Percentiles rank a stretch among this genome's conserved stretches.
These are phyloP conservation scores for Verbascum thapsus DNA, from an alignment of 257 asterid genomes.

Conservation along the genomic window DNA sequence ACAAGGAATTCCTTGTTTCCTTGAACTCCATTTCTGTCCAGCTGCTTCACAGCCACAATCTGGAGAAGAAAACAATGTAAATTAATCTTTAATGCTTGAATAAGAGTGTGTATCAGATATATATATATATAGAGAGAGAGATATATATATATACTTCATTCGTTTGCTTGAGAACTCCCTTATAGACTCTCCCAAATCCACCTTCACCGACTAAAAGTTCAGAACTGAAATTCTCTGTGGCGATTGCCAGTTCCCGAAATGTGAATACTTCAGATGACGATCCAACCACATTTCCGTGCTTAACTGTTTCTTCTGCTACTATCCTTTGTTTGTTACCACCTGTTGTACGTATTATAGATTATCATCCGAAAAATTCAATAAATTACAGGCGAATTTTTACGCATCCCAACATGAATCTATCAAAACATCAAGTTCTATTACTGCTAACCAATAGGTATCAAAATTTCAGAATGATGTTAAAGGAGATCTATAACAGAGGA, in stretches of 20 bases:
- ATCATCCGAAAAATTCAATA: background rate
- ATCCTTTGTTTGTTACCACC: constrained; percentile 56
- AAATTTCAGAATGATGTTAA: no score
- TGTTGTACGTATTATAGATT: constrained; percentile 22
- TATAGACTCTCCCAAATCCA: constrained; percentile 87
- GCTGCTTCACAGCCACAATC: constrained; percentile 60
- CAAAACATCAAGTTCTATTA: no score
- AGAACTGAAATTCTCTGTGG: constrained; percentile 80
- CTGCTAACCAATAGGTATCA: background rate
- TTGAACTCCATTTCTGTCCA: constrained; percentile 49
- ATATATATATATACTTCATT: constrained; percentile 47
- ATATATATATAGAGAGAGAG: background rate
- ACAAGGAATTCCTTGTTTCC: constrained; percentile 57
- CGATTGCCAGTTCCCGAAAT: constrained; percentile 76
- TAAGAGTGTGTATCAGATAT: no score
- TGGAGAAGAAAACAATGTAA: constrained; percentile 22
- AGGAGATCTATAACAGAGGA: no score
- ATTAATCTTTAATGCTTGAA: no score
- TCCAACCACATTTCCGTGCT: constrained; percentile 40
- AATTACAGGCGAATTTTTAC: no score
- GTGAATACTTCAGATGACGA: constrained; percentile 73
- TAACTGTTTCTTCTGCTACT: constrained; percentile 48
- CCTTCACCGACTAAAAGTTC: constrained; percentile 80
- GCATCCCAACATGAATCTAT: no score
- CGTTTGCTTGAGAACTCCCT: constrained; percentile 68